Evolutionary conservation across 352 stramenopile genomes (phyloP).

Genomic region (Globisporangium carolinianum): DNA sequence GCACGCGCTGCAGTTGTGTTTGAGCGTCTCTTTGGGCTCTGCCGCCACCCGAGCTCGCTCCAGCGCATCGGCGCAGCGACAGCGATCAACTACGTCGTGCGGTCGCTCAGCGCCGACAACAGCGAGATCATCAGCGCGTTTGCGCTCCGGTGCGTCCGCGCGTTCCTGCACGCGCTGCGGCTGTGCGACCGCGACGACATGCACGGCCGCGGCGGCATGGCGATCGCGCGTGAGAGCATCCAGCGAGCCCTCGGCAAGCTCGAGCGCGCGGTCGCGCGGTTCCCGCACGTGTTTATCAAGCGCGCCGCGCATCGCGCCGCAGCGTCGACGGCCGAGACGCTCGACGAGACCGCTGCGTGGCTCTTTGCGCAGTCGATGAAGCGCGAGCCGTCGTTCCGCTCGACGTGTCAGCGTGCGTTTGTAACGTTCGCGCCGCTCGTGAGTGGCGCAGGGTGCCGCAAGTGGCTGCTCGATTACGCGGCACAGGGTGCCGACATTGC

Average conservation of each 20-base stretch:
- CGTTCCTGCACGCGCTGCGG: slow-evolving; percentile 54
- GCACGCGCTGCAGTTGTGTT: slow-evolving; percentile 47
- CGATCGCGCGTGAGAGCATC: slow-evolving; percentile 53
- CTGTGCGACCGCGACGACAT: slow-evolving; percentile 40
- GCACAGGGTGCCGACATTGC: slow-evolving; percentile 13
- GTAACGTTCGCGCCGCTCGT: slow-evolving; percentile 38
- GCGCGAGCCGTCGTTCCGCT: slow-evolving; percentile 30
- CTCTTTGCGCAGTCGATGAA: slow-evolving; percentile 33
- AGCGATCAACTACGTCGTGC: slow-evolving; percentile 65
- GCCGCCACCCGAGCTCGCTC: slow-evolving; percentile 45
- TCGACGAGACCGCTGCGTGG: slow-evolving; percentile 18
- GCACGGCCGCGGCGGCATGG: slow-evolving; percentile 21
- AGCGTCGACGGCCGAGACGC: slow-evolving; percentile 18
- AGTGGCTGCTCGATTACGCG: slow-evolving; percentile 50
- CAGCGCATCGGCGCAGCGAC: slow-evolving; percentile 60
- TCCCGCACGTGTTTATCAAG: slow-evolving; percentile 38
- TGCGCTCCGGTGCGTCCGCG: slow-evolving; percentile 58
- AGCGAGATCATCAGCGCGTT: slow-evolving; percentile 39
- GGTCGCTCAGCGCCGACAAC: slow-evolving; percentile 52
- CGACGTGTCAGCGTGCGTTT: slow-evolving; percentile 36
- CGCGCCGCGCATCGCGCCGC: background rate
- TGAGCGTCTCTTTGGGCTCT: slow-evolving; percentile 66
- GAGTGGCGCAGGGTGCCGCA: slow-evolving; percentile 23
- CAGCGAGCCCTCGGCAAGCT: slow-evolving; percentile 52
- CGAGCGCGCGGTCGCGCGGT: slow-evolving; percentile 45